Evolutionary conservation across 352 stramenopile genomes (phyloP).

Genomic region (Globisporangium polare): DNA sequence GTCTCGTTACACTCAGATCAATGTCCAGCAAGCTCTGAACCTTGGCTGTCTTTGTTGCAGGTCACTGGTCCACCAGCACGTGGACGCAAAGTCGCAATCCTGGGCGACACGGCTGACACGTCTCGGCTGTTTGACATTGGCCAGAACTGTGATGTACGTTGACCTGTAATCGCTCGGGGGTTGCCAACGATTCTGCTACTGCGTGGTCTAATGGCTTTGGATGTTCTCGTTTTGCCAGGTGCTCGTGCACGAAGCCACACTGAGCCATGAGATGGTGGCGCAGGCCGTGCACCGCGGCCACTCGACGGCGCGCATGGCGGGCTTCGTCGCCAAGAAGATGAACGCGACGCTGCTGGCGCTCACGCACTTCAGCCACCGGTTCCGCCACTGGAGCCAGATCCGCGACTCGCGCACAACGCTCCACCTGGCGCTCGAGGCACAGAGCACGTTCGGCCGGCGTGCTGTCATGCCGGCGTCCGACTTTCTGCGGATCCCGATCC

Average conservation of each 20-base stretch:
- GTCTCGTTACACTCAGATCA: not conserved
- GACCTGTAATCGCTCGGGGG: too few relatives aligned
- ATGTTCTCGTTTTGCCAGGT: constrained; percentile 33
- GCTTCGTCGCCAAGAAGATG: constrained; percentile 66
- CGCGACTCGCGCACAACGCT: constrained; percentile 47
- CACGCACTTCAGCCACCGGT: constrained; percentile 86
- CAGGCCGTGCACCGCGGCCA: constrained; percentile 71
- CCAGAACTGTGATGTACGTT: constrained; percentile 68
- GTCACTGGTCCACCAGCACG: constrained; percentile 54
- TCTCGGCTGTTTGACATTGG: constrained; percentile 76
- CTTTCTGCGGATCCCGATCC: constrained; percentile 78
- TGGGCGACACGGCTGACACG: constrained; percentile 73
- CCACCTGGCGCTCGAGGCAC: constrained; percentile 63
- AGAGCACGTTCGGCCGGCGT: constrained; percentile 56
- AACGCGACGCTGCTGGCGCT: constrained; percentile 75
- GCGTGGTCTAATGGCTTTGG: not conserved
- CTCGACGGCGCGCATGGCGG: constrained; percentile 76
- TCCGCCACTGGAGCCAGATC: constrained; percentile 55
- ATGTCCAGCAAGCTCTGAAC: not conserved
- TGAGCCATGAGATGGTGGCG: constrained; percentile 68
- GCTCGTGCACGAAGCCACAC: constrained; percentile 85
- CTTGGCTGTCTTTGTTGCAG: constrained; percentile 13
- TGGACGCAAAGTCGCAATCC: constrained; percentile 73
- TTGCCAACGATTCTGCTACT: too few relatives aligned
- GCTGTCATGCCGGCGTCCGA: constrained; percentile 71